phyloP scores from a whole-genome alignment of 208 protist species.

The Giardia duodenalis region DNA sequence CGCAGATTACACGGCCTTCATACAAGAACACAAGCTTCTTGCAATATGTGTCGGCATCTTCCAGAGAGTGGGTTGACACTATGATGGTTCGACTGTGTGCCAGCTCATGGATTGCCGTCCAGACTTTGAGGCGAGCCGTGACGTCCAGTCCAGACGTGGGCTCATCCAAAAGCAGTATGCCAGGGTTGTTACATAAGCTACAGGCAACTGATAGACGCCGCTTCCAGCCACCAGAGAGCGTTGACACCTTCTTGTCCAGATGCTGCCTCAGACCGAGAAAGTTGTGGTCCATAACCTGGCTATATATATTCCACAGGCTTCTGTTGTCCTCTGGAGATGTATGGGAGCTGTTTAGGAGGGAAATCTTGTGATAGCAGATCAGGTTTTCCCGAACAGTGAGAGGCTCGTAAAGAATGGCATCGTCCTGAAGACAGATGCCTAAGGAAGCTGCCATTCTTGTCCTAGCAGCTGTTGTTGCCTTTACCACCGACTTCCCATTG shows the following conservation, averaged over 20 bases:
- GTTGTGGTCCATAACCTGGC: conserved; percentile 39
- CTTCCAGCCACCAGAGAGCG: conserved; percentile 54
- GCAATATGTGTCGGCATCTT: background rate
- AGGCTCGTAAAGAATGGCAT: conserved; percentile 46
- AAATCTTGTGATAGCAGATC: background rate
- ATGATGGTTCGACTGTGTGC: background rate
- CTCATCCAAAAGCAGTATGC: conserved; percentile 57
- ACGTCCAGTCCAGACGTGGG: conserved; percentile 62
- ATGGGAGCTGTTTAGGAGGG: background rate
- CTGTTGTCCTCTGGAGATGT: background rate
- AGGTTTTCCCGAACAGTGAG: conserved; percentile 30
- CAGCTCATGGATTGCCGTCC: background rate
- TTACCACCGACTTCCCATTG: background rate
- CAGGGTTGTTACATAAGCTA: conserved; percentile 49
- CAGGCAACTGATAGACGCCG: conserved; percentile 53
- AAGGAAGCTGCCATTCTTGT: background rate
- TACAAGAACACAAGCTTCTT: background rate
- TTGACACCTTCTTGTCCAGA: conserved; percentile 33
- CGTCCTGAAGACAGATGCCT: conserved; percentile 38
- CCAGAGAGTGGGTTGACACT: background rate
- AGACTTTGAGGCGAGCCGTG: conserved; percentile 43
- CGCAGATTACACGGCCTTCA: background rate
- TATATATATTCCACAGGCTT: conserved; percentile 36
- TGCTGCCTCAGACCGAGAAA: conserved; percentile 21
- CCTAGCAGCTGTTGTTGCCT: background rate